A percentile compares a stretch with the other conserved stretches of the same genome.
phyloP scores from a whole-genome alignment of 257 asterid genomes.

The Solanum appendiculatum region DNA sequence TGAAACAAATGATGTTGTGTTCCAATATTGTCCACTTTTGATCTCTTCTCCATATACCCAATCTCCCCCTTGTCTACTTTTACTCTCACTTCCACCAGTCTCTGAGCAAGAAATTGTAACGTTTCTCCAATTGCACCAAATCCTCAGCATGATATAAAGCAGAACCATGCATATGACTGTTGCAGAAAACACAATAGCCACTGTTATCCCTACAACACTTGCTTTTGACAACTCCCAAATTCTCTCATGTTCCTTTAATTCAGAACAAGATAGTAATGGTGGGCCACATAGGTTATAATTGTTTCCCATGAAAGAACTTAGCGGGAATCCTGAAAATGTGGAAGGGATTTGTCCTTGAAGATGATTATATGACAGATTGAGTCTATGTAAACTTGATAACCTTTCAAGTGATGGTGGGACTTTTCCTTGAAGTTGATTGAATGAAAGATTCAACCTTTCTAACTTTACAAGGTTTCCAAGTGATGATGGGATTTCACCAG shows the following conservation, averaged over 20 bases:
- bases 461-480: conserved; percentile 59
- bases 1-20: conserved; percentile 28
- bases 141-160: conserved; percentile 64
- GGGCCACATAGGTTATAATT: conserved; percentile 54
- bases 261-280: conserved; percentile 48
- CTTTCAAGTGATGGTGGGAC: conserved; percentile 55
- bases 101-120: conserved; percentile 77
- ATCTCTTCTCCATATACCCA: conserved; percentile 63
- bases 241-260: conserved; percentile 12
- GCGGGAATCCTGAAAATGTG: conserved; percentile 53
- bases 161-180: conserved; percentile 61
- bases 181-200: conserved; percentile 76
- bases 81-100: conserved; percentile 18
- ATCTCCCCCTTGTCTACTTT: conserved; percentile 33
- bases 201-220: conserved; percentile 51
- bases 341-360: conserved; percentile 54
- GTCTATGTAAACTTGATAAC: conserved; percentile 60
- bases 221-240: conserved; percentile 40
- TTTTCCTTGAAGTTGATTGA: conserved; percentile 45
- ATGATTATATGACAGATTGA: conserved; percentile 61
- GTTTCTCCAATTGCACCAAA: conserved; percentile 86
- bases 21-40: conserved; percentile 45
- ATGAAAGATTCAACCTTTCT: conserved; percentile 68
- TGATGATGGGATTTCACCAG: conserved; percentile 66
- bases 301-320: conserved; percentile 43